Base-by-base conservation (phyloP, 768 basidiomycete species). In the Xanthoconium stramineum region DNA sequence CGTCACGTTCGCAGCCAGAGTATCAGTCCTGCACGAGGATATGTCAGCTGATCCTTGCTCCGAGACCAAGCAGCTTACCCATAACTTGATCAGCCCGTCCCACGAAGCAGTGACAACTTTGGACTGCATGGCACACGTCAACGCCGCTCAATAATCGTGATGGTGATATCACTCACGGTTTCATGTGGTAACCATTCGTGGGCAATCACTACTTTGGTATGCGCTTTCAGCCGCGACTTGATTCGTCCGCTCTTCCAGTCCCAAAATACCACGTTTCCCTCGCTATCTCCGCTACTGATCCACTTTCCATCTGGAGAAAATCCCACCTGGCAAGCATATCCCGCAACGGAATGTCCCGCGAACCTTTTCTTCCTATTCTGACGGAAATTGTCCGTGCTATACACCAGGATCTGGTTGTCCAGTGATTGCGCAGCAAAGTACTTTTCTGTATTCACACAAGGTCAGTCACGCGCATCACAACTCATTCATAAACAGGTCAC, bases 101-200 rank as follows among this genome's bases (percentile, higher is more conserved):
- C 96, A 98, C 45, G 91, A 94, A 10, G 91, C 94, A 4, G 97
- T 99, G 51, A 99, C 83, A 8, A 99, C 86, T 77, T 98, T 98
- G 24, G 92, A 96, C 96, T 98, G 60, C 15, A 65, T 36, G 60
- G 47, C 51, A 56, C 30, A 33, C 57, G 56, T 67, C 54, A 64
- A 61, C 54, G 30, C 10, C 47, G 30, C 14, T 13, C 7, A 30
- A 33, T 20, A n/a, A 39, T 32, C 29, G 30, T 24, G 45, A 50
- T 12, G 32, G 56, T 52, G 12, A 37, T 38, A 12, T 35, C 43
- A 82, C 93, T 74, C 69, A 97, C 96, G 43, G 89, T 86, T 70
- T 99, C 97, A 69, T 99, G 95, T 50, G 96, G 97, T 56, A 99
- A 74, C 97, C 97, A 99, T 68, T 92, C 92, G 67, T 99, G 97